phyloP scores from a whole-genome alignment of 2,329 filamentous ascomycete species.

The Ceratocystis colombiana region DNA sequence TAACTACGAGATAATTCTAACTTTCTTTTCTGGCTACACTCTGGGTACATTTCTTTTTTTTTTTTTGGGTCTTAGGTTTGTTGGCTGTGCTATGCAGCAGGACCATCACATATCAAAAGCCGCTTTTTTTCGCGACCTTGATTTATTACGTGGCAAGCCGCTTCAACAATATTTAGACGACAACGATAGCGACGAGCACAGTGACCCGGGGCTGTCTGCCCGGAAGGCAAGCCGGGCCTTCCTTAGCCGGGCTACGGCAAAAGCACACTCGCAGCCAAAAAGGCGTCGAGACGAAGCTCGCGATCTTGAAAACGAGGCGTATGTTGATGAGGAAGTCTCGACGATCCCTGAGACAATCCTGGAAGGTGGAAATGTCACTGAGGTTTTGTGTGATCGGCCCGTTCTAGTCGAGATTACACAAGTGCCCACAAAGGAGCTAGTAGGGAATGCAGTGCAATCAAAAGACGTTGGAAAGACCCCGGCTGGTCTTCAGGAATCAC shows the following conservation, averaged over 20 bases:
- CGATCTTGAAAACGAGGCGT: too few relatives aligned
- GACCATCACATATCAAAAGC: conserved; percentile 4
- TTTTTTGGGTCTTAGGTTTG: neutral
- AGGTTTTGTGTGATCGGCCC: neutral
- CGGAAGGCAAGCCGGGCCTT: conserved; percentile 7
- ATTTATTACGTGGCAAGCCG: conserved; percentile 1
- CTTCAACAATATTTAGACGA: neutral
- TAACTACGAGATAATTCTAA: neutral
- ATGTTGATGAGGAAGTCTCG: neutral
- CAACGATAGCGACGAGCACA: conserved; percentile 15
- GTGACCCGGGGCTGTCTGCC: conserved; percentile 4
- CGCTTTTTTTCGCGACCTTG: conserved; percentile 9
- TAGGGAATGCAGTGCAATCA: neutral
- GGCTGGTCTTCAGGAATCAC: too few relatives aligned
- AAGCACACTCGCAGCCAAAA: neutral
- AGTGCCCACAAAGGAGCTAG: neutral
- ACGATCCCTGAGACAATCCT: neutral
- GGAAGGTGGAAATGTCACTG: neutral
- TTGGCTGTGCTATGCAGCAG: neutral
- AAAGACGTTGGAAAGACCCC: neutral
- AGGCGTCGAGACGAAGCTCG: neutral
- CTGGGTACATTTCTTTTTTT: neutral
- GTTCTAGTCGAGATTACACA: neutral
- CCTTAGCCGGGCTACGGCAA: neutral
- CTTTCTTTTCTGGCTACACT: neutral